Conservation (phyloP, 1,284 basidiomycete species). For the Flammula alnicola region DNA sequence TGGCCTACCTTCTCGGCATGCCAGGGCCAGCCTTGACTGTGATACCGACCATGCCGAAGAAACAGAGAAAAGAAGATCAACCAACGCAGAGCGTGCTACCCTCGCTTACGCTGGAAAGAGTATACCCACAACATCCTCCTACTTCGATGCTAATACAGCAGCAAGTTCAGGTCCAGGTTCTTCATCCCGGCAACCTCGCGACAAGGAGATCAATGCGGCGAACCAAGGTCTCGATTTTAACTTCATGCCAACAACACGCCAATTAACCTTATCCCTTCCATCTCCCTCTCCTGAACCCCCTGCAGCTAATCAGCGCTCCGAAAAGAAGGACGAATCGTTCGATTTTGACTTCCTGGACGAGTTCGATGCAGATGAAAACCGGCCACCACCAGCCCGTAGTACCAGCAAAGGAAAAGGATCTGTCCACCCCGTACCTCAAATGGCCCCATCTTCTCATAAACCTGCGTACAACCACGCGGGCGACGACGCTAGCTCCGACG, state of each 20-base stretch:
- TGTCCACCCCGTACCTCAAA: background rate
- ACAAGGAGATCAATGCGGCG: conserved; percentile 2
- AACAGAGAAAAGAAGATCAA: background rate
- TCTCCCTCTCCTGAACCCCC: conserved; percentile 7
- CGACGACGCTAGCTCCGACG: conserved; percentile 16
- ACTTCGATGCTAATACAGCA: conserved; percentile 19
- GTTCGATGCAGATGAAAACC: conserved; percentile 18
- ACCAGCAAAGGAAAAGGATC: conserved; percentile 28
- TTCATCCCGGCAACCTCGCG: background rate
- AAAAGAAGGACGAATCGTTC: conserved; percentile 15
- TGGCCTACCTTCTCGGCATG: conserved; percentile 20
- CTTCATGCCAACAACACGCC: conserved; percentile 22
- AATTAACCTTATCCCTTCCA: conserved; percentile 18
- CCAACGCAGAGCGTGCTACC: conserved; percentile 16
- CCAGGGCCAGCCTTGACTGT: conserved; percentile 4
- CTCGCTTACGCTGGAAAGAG: conserved; percentile 4
- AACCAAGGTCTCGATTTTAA: conserved; percentile 45
- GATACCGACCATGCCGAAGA: conserved; percentile 6
- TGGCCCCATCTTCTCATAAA: background rate
- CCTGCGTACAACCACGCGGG: background rate
- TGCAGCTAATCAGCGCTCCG: background rate
- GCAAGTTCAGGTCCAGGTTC: conserved; percentile 2
- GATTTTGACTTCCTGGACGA: conserved; percentile 32
- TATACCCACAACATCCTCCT: conserved; percentile 12
- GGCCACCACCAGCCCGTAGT: conserved; percentile 2